Base-by-base conservation (phyloP, 371 early-diverging fungal species). In the Mycotypha africana region DNA sequence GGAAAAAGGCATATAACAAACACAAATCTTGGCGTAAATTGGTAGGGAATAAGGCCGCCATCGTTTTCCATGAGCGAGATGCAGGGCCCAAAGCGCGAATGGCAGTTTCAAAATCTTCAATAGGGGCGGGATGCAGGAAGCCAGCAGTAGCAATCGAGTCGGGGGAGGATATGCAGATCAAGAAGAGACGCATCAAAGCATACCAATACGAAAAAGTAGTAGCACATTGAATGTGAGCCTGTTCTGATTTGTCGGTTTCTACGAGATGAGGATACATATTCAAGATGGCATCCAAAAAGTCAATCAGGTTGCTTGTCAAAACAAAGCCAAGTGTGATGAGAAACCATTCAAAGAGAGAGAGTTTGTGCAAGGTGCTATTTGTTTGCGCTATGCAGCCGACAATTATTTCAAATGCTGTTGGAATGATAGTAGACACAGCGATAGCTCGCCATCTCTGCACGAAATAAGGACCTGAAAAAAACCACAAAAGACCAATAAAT, bases 1-100 rank as follows among this genome's bases (percentile, higher is more conserved):
- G 78, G 39, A 77, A 81, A 41, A 77, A 75, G 2, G 70, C 75
- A 45, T 81, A 81, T 4, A 81, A 44, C 3, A 72, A 53, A 30
- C 68, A 60, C 14, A 79, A 45, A 40, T 78, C 76, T 46, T 70
- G 66, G 4, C 76, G 59, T 14, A 80, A 47, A 25, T 70, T 62
- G 4, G 53, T 43, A 20, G 76, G 76, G 28, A 70, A 78, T 1
- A 80, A 44, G n/a, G 50, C 67, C 14, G 75, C 66, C 51, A 77
- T 77, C 3, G 68, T 54, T 35, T 65, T 58, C 67, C 77, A 80
- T 1, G 81, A 78, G 3, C 63, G 55, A 7, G 74, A 73, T 7
- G 72, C 67, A 19, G 56, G 52, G 5, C 60, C 62, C 9, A 69
- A 39, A 5, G 49, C 36, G 12, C 39, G 40, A 16, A 69, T 62